Base-by-base conservation (phyloP, 148 eudicot genomes). In the Limonium bicolor region DNA sequence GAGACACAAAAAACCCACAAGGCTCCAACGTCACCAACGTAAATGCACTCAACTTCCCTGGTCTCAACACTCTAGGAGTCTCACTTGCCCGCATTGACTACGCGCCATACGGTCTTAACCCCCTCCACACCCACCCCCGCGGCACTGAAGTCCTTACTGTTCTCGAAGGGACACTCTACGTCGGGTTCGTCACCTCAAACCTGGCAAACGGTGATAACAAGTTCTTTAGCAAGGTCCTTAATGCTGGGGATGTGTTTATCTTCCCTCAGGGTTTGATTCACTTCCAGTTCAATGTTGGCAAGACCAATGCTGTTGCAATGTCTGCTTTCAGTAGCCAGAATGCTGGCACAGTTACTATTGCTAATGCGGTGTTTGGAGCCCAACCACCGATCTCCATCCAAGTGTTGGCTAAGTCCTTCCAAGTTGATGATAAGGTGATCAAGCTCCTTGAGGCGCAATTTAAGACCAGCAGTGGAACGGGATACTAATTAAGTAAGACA, bases 181-280 rank as follows among this genome's bases (percentile, higher is more conserved):
- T 49, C 20, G 61, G 61, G 5, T 56, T 56, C 12, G 53, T 56
- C 6, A 47, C 61, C n/a, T 36, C 53, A 6, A 50, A 56, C 37
- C 61, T 41, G 14, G 5, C 5, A 12, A 15, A 32, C 14, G 36
- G 36, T 3, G 45, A 37, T 15, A 56, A 56, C 19, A 37, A 20
- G 36, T 46, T 56, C 6, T 17, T 46, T 9, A 33, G 28, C 2
- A 56, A 56, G 32, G 36, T 46, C 2, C 45, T 56, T 18, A 10
- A 27, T 7, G 29, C 26, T 16, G 61, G 61, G 3, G 53, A 56
- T 36, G 46, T 47, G 3, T 56, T 56, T 38, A 53, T 22, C 5
- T 46, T 56, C 14, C 61, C 61, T 2, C 27, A 16, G 14, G 61
- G 61, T 11, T 40, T 54, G 15, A 43, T 44, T 43, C 59, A 54